These are phyloP conservation scores for Pharus latifolius DNA, from an alignment of 176 grass and related monocot species.

Conservation along the genomic window DNA sequence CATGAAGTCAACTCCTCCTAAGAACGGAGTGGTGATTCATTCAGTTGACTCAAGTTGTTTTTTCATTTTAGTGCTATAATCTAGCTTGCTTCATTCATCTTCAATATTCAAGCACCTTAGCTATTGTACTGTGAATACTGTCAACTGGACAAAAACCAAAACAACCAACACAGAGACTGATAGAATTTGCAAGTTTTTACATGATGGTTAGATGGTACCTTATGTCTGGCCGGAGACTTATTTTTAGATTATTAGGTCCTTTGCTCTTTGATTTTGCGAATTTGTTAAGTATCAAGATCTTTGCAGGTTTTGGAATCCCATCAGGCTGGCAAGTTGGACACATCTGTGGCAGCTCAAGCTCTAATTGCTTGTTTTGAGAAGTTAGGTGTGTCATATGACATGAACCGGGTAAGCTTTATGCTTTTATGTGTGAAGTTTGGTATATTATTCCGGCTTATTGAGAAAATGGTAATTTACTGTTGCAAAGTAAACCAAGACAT, in stretches of 20 bases:
- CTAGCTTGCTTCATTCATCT: too few species aligned
- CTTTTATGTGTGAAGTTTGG: background rate
- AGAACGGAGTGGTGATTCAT: too few species aligned
- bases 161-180: too few species aligned
- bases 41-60: too few species aligned
- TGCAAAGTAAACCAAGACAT: background rate
- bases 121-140: too few species aligned
- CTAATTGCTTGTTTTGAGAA: slow-evolving; percentile 70
- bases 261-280: background rate
- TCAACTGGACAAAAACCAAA: background rate
- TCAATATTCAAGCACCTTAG: too few species aligned
- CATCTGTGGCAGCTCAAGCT: slow-evolving; percentile 70
- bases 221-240: background rate
- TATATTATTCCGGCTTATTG: background rate
- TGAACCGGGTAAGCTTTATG: slow-evolving; percentile 39
- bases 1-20: too few species aligned
- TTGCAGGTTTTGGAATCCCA: slow-evolving; percentile 83
- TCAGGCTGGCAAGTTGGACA: slow-evolving; percentile 73
- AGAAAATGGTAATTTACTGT: background rate
- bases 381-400: slow-evolving; percentile 49
- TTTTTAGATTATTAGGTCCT: background rate
- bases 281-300: background rate
- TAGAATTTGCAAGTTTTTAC: background rate
- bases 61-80: too few species aligned
- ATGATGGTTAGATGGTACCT: too few species aligned